A percentile compares a stretch with the other conserved stretches of the same genome.
Conservation (phyloP, 2,329 filamentous ascomycete species). For the Thielaviopsis cerberus region DNA sequence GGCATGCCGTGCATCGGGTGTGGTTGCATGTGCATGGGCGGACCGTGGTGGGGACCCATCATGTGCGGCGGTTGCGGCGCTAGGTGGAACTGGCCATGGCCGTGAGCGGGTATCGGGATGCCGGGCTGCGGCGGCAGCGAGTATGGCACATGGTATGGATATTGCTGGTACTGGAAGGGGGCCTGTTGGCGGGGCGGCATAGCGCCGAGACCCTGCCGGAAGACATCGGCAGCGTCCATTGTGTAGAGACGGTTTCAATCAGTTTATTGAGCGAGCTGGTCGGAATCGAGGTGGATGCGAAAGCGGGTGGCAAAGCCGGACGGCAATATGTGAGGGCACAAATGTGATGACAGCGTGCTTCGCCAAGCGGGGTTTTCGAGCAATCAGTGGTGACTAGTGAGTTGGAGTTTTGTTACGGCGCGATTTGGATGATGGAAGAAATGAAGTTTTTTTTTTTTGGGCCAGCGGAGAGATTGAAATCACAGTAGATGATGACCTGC, state of each 20-base stretch:
- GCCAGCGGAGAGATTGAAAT: too few species aligned
- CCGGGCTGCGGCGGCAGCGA: conserved; percentile 9
- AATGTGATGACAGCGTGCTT: not conserved
- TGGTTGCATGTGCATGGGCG: conserved; percentile 3
- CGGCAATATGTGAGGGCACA: not conserved
- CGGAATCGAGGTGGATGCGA: not conserved
- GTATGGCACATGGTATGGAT: conserved; percentile 10
- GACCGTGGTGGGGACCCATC: conserved; percentile 11
- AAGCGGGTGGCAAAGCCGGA: not conserved
- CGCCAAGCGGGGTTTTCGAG: not conserved
- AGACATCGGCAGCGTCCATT: conserved; percentile 43
- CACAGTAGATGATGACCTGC: too few species aligned
- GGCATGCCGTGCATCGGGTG: too few species aligned
- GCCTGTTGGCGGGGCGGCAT: conserved; percentile 13
- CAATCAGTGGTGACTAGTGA: not conserved
- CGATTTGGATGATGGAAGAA: too few species aligned
- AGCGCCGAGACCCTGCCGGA: conserved; percentile 36
- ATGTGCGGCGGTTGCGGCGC: conserved; percentile 16
- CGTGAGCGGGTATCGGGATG: conserved; percentile 5
- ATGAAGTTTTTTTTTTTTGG: too few species aligned
- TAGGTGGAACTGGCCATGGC: conserved; percentile 6
- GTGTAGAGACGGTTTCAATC: not conserved
- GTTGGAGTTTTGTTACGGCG: not conserved
- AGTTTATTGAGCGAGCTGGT: not conserved
- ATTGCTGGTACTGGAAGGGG: conserved; percentile 8